phyloP scores from a whole-genome alignment of 2,329 filamentous ascomycete species.

The Ramichloridium luteum region DNA sequence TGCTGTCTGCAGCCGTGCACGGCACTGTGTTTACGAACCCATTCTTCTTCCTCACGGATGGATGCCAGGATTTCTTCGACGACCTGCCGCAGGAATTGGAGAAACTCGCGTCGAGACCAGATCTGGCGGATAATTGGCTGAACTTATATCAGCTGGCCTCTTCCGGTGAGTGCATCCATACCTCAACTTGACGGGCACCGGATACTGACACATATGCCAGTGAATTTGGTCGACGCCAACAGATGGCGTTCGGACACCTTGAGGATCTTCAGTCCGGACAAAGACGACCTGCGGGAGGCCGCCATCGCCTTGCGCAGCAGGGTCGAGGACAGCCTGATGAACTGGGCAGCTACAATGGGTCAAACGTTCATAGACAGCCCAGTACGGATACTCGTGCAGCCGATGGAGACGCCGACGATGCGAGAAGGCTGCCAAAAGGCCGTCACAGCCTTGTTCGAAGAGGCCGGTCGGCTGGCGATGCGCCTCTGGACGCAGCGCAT shows the following conservation, averaged over 20 bases:
- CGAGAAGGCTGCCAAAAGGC: constrained; percentile 2
- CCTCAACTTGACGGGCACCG: too few species aligned
- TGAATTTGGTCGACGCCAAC: constrained; percentile 3
- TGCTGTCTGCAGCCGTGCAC: constrained; percentile 6
- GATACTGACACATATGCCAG: constrained; percentile 2
- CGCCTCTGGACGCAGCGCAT: constrained; percentile 3
- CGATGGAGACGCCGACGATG: too few species aligned
- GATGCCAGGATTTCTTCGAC: too few species aligned
- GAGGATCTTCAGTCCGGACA: constrained; percentile 1
- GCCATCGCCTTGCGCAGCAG: too few species aligned
- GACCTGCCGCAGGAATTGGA: too few species aligned
- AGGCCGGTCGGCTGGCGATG: constrained; percentile 2
- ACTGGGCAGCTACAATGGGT: background rate
- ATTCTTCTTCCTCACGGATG: constrained; percentile 5
- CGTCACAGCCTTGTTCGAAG: constrained; percentile 1
- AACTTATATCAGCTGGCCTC: too few species aligned
- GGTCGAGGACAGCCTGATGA: background rate
- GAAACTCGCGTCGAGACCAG: too few species aligned
- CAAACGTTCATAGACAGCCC: background rate
- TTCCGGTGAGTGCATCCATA: too few species aligned
- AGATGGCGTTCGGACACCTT: constrained; percentile 6
- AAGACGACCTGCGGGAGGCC: too few species aligned
- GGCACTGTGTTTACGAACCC: constrained; percentile 2
- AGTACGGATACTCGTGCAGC: background rate
- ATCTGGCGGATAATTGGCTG: too few species aligned